Conservation (phyloP, 129 eudicot genomes). For the Mikania micrantha region DNA sequence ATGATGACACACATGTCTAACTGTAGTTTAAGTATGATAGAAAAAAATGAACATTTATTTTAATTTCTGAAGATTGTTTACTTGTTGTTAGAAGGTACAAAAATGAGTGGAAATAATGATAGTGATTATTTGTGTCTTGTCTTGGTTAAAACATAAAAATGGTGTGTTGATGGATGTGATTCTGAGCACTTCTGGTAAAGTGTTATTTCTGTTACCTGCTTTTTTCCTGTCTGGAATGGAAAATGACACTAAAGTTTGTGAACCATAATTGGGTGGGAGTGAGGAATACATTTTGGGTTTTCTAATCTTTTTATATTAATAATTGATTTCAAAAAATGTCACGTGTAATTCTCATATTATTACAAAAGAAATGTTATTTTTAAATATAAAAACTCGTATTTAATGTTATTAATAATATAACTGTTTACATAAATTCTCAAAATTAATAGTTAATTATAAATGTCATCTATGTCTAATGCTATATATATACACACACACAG, state of each 20-base stretch:
- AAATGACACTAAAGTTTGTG: constrained; percentile 23
- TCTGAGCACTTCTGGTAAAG: constrained; percentile 14
- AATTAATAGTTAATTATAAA: too few species aligned
- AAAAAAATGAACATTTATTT: not conserved
- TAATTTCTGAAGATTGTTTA: constrained; percentile 25
- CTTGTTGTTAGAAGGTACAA: constrained; percentile 11
- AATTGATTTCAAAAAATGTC: not conserved
- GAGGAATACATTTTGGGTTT: constrained; percentile 9
- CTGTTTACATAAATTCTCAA: too few species aligned
- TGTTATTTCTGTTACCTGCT: constrained; percentile 6
- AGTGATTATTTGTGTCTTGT: not conserved
- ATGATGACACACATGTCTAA: constrained; percentile 27
- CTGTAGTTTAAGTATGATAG: constrained; percentile 26
- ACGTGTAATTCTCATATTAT: too few species aligned
- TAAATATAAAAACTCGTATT: too few species aligned
- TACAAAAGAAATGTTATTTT: too few species aligned
- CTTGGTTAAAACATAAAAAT: not conserved
- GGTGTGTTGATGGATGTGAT: not conserved
- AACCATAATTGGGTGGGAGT: constrained; percentile 16
- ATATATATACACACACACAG: too few species aligned
- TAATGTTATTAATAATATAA: too few species aligned
- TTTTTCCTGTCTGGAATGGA: constrained; percentile 26
- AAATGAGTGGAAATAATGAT: constrained; percentile 22
- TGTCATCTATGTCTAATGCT: too few species aligned
- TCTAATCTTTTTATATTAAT: not conserved